Conservation (phyloP, 2,329 filamentous ascomycete genomes). For the Ceratocystis colombiana region DNA sequence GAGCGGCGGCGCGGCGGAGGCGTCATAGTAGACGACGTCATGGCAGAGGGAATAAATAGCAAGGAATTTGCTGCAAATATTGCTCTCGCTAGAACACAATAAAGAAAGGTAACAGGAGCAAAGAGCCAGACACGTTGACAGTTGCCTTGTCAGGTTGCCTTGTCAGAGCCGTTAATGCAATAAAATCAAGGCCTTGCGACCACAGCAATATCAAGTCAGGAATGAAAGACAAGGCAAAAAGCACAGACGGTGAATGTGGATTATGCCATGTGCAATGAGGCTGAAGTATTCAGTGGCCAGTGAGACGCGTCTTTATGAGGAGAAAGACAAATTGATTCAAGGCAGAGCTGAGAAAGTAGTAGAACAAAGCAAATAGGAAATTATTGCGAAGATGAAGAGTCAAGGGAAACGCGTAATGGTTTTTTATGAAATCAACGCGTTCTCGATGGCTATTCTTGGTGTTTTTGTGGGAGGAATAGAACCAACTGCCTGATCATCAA, state of each 20-base stretch:
- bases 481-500: background rate
- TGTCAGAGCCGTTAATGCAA: constrained; percentile 5
- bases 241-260: no score
- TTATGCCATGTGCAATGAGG: no score
- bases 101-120: background rate
- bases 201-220: no score
- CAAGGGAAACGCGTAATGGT: background rate
- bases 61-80: no score
- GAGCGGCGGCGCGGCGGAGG: constrained; percentile 39
- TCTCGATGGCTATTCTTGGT: background rate
- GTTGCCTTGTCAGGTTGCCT: no score
- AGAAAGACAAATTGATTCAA: background rate
- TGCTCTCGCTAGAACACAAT: background rate
- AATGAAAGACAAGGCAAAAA: no score
- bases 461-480: background rate
- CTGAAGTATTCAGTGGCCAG: no score
- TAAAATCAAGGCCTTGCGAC: no score
- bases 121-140: no score
- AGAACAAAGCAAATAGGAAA: no score
- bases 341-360: background rate
- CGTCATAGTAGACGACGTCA: constrained; percentile 30
- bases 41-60: background rate
- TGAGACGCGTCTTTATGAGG: background rate
- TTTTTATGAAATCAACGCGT: background rate
- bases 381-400: no score